These are phyloP conservation scores for Bassia scoparia DNA, from an alignment of 148 eudicot genomes.

Conservation along the genomic window DNA sequence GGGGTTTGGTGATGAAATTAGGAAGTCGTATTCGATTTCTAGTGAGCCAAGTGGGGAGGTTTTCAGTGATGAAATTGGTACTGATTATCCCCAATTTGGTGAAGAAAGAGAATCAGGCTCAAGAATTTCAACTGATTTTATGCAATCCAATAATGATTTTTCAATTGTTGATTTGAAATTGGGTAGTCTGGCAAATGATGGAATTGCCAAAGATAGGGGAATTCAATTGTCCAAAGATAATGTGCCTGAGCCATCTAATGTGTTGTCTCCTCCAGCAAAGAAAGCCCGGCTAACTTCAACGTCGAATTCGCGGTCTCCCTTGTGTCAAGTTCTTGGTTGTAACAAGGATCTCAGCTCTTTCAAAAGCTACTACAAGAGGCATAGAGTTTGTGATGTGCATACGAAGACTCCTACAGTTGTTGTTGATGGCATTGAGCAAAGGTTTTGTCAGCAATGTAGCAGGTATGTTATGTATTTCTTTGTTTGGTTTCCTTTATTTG, in stretches of 20 bases:
- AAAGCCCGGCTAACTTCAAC: conserved; percentile 28
- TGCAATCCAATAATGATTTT: conserved; percentile 28
- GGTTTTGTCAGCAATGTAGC: conserved; percentile 62
- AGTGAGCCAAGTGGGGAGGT: conserved; percentile 29
- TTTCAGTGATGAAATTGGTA: conserved; percentile 31
- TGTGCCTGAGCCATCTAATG: conserved; percentile 3
- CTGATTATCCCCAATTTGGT: conserved; percentile 26
- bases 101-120: conserved; percentile 28
- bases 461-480: conserved; percentile 32
- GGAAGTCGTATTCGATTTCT: conserved; percentile 29
- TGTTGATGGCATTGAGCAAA: conserved; percentile 45
- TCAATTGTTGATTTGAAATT: conserved; percentile 39
- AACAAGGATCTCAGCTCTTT: conserved; percentile 40
- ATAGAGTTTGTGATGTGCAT: conserved; percentile 50
- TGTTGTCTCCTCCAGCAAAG: conserved; percentile 29
- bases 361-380: conserved; percentile 46
- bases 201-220: conserved; percentile 11
- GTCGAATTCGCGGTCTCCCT: conserved; percentile 17
- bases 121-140: conserved; percentile 23
- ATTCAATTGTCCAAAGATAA: neutral
- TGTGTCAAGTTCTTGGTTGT: conserved; percentile 49
- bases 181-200: conserved; percentile 33
- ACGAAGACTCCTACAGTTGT: conserved; percentile 40
- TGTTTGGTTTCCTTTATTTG: neutral
- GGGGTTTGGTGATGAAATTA: conserved; percentile 32